Base-by-base conservation (phyloP, 2,329 filamentous ascomycete species). In the Mollisia scopiformis region DNA sequence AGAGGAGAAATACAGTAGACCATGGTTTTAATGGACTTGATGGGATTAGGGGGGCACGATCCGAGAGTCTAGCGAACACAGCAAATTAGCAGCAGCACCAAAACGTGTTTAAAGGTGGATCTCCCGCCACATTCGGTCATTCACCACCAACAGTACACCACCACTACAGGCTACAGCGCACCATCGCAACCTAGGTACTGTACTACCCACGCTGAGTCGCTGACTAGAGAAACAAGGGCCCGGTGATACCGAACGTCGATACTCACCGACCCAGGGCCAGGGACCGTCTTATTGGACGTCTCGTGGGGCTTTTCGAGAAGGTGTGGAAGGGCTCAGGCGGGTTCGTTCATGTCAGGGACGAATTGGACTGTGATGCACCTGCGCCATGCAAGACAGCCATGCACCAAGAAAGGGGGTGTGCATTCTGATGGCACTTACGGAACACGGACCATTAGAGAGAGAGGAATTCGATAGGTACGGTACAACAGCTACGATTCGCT, bases 91-190 rank as follows among this genome's bases (percentile, higher is more conserved):
- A 21, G 50, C 55, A 33, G n/a, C 46, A 58, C 57, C 50, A 37
- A 49, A 54, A 46, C 19, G 19, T 49, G 28, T 25, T 11, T 11
- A 14, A 35, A 7, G 28, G 46, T 28, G 55, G 55, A 55, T 58
- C 59, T 62, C 50, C 51, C 59, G 51, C 59, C 55, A 23, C 19
- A 58, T 62, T 55, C 41, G 54, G 54, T 33, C 54, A 23, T 39
- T 11, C 33, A n/a, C 14, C 43, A 33, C 10, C 49, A n/a, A n/a
- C n/a, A n/a, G n/a, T n/a, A n/a, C n/a, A n/a, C n/a, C n/a, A n/a
- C n/a, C n/a, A n/a, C n/a, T n/a, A n/a, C n/a, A n/a, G n/a, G n/a
- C n/a, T n/a, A n/a, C n/a, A n/a, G n/a, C n/a, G n/a, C n/a, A n/a
- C n/a, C n/a, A n/a, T n/a, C n/a, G n/a, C n/a, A n/a, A n/a, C n/a